A percentile compares a stretch with the other conserved stretches of the same genome.
These are phyloP conservation scores for Gonium pectorale DNA, from an alignment of 139 green algal genomes.

Conservation along the genomic window DNA sequence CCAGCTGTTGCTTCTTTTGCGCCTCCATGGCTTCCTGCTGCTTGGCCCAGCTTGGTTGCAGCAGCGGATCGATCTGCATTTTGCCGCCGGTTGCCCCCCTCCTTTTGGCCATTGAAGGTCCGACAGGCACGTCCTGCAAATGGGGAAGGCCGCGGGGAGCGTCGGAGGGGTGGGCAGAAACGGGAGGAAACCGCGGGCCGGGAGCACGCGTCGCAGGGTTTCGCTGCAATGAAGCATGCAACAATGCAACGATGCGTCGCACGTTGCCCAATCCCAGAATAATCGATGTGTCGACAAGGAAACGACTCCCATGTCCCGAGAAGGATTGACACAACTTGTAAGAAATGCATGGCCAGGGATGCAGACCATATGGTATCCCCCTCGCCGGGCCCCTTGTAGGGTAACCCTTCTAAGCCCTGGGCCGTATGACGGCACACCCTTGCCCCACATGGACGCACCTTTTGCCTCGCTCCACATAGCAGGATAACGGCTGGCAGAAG, in stretches of 20 bases:
- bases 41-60: conserved; percentile 3
- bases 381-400: no score
- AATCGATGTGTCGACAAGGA: no score
- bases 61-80: conserved; percentile 7
- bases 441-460: neutral
- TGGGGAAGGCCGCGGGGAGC: neutral
- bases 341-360: no score
- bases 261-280: no score
- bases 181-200: no score
- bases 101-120: neutral
- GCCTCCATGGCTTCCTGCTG: neutral
- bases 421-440: no score
- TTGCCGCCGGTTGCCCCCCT: neutral
- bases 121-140: neutral
- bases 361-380: no score
- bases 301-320: no score
- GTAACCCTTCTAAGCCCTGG: no score
- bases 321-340: neutral
- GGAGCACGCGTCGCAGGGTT: no score
- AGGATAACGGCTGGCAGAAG: neutral
- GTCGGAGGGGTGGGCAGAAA: neutral
- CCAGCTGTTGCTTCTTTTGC: neutral
- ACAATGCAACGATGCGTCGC: no score
- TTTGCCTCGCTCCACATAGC: neutral
- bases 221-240: no score